These are phyloP conservation scores for Cephalotrichum gorgonifer DNA, from an alignment of 2,329 filamentous ascomycete species.

Conservation along the genomic window DNA sequence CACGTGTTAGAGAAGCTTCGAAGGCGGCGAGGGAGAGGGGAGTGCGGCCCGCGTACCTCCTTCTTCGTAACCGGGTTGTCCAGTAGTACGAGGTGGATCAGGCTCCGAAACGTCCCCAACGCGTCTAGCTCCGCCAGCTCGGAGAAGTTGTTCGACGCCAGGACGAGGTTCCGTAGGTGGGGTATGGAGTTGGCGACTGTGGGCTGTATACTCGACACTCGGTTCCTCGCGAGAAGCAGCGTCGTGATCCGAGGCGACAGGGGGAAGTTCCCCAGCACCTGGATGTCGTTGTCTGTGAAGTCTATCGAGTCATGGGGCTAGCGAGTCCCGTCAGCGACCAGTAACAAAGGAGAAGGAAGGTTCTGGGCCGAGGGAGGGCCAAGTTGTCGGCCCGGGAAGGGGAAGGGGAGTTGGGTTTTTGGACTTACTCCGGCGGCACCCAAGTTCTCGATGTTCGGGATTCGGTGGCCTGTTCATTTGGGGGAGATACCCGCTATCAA, in stretches of 20 bases:
- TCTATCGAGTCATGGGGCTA: constrained; percentile 95
- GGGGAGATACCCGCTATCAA: constrained; percentile 60
- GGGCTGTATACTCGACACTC: constrained; percentile 71
- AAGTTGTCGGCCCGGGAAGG: neutral
- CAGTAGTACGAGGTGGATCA: constrained; percentile 72
- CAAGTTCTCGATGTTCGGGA: constrained; percentile 94
- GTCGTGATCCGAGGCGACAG: constrained; percentile 80
- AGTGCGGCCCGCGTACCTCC: constrained; percentile 63
- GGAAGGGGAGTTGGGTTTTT: constrained; percentile 3
- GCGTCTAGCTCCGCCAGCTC: constrained; percentile 84
- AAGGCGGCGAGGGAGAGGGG: neutral
- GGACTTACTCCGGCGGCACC: constrained; percentile 78
- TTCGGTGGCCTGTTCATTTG: constrained; percentile 78
- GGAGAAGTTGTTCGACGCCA: constrained; percentile 70
- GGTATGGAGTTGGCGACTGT: constrained; percentile 66
- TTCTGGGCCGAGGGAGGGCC: neutral
- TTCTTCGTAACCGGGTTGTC: constrained; percentile 89
- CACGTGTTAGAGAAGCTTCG: neutral
- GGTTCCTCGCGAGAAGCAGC: constrained; percentile 81
- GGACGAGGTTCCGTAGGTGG: constrained; percentile 69
- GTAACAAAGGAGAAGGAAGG: too few relatives aligned
- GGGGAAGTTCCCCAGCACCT: constrained; percentile 82
- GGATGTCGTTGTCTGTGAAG: constrained; percentile 96
- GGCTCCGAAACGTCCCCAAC: constrained; percentile 53
- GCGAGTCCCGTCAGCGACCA: neutral